A percentile compares a stretch with the other conserved stretches of the same genome.
Evolutionary conservation across 305 asterid species (phyloP).

Genomic region (Plantago coronopus): DNA sequence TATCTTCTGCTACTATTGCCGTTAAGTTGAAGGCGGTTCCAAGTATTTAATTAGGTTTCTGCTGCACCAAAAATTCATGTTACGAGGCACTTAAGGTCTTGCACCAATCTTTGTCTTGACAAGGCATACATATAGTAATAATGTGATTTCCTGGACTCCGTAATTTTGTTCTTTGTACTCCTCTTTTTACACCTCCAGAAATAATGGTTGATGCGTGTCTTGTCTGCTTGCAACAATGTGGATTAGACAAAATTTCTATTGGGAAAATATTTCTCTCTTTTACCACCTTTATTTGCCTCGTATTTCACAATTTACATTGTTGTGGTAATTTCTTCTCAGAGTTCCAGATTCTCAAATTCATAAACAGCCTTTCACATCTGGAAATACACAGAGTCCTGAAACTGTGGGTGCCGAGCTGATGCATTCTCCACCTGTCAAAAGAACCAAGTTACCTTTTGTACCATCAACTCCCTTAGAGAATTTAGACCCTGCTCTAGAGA

Average conservation of each 20-base stretch:
- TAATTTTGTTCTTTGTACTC: slow-evolving; percentile 12
- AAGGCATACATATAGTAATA: slow-evolving; percentile 5
- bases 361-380: slow-evolving; percentile 36
- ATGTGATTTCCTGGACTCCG: slow-evolving; percentile 11
- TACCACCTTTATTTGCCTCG: slow-evolving; percentile 22
- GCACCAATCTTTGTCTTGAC: slow-evolving; percentile 1
- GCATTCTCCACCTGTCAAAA: slow-evolving; percentile 56
- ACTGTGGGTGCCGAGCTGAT: slow-evolving; percentile 34
- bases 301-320: slow-evolving; percentile 39
- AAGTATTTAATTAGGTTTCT: slow-evolving; percentile 9
- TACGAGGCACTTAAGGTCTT: slow-evolving; percentile 1
- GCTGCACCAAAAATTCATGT: background rate
- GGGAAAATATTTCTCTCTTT: slow-evolving; percentile 8
- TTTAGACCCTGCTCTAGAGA: slow-evolving; percentile 42
- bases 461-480: slow-evolving; percentile 48
- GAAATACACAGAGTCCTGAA: slow-evolving; percentile 33
- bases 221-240: background rate
- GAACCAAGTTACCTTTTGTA: slow-evolving; percentile 59
- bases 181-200: background rate
- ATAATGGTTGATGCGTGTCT: background rate
- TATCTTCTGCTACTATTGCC: background rate
- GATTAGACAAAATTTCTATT: slow-evolving; percentile 8
- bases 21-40: background rate
- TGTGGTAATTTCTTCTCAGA: slow-evolving; percentile 26
- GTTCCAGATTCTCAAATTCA: slow-evolving; percentile 47